phyloP scores from a whole-genome alignment of 345 rosid genomes.

The Odontarrhena argentea region DNA sequence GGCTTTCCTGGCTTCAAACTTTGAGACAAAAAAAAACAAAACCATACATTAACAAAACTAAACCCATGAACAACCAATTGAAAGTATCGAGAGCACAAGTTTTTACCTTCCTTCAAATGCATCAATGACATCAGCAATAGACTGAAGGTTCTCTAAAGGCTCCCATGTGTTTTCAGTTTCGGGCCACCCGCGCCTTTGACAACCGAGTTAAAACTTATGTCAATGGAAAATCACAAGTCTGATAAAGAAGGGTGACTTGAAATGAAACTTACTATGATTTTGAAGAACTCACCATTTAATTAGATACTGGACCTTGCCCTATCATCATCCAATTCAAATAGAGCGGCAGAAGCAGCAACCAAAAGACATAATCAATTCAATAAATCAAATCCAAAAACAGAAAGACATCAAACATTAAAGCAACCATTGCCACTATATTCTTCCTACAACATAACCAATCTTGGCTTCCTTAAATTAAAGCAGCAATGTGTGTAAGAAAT shows the following conservation, averaged over 20 bases:
- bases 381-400: slow-evolving; percentile 16
- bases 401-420: slow-evolving; percentile 26
- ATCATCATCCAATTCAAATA: slow-evolving; percentile 23
- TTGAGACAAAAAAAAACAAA: slow-evolving; percentile 32
- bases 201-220: slow-evolving; percentile 33
- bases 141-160: slow-evolving; percentile 86
- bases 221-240: slow-evolving; percentile 27
- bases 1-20: slow-evolving; percentile 77
- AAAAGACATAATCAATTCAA: slow-evolving; percentile 17
- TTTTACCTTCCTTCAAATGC: slow-evolving; percentile 88
- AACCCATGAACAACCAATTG: background rate
- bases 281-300: slow-evolving; percentile 81
- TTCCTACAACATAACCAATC: slow-evolving; percentile 8
- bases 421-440: background rate
- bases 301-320: slow-evolving; percentile 96
- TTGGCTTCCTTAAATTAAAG: slow-evolving; percentile 10
- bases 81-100: background rate
- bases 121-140: slow-evolving; percentile 92
- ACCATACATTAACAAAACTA: slow-evolving; percentile 4
- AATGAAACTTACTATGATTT: slow-evolving; percentile 5
- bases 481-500: slow-evolving; percentile 24
- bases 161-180: slow-evolving; percentile 98
- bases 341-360: slow-evolving; percentile 20
- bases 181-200: slow-evolving; percentile 96
- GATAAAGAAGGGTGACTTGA: slow-evolving; percentile 15